Base-by-base conservation (phyloP, 2,329 filamentous ascomycete species). In the Claviceps fusiformis region DNA sequence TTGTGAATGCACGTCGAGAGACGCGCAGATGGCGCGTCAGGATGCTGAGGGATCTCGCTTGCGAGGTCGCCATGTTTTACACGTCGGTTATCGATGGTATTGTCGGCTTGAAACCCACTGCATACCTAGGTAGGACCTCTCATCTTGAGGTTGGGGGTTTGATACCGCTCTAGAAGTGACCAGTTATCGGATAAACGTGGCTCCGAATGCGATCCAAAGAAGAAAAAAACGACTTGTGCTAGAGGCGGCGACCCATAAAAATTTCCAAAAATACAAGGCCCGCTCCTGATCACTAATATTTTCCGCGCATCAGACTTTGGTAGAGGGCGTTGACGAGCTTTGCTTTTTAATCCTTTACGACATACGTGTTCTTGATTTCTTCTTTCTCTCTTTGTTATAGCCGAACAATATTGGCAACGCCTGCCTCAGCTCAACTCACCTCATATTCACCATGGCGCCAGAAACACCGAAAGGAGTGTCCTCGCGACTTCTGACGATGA, bases 401-500 rank as follows among this genome's bases (percentile, higher is more conserved):
- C n/a, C 9, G 15, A n/a, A 15, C 8, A 13, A 29, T 7, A 19
- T 11, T 35, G 9, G 3, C n/a, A 27, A 27, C n/a, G 15, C 15
- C 19, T n/a, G 31, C 15, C 8, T 11, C 13, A 15, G 6, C 17
- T 11, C 5, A 10, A 15, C 10, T 19, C n/a, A 39, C 15, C 33
- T 29, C 5, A 24, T 7, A 10, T 29, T 53, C 50, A 61, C 9
- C 50, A 76, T 78, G 68, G 70, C 77, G 62, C 71, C 77, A 58
- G 71, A 75, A 65, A 82, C 75, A 57, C 75, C 81, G 50, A 80
- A 80, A 70, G 78, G 77, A 49, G 90, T 95, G 83, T 95, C 91
- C 59, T 91, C 86, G 57, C 84, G 90, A 61, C 83, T 96, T 50
- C 77, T 95, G 65, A 91, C 87, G 43, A 96, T 95, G 90, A 95